Evolutionary conservation across 768 basidiomycete species (phyloP), one percentile per base, ranked within the genome.

Genomic region (Rhodosporidiobolus sp.): DNA sequence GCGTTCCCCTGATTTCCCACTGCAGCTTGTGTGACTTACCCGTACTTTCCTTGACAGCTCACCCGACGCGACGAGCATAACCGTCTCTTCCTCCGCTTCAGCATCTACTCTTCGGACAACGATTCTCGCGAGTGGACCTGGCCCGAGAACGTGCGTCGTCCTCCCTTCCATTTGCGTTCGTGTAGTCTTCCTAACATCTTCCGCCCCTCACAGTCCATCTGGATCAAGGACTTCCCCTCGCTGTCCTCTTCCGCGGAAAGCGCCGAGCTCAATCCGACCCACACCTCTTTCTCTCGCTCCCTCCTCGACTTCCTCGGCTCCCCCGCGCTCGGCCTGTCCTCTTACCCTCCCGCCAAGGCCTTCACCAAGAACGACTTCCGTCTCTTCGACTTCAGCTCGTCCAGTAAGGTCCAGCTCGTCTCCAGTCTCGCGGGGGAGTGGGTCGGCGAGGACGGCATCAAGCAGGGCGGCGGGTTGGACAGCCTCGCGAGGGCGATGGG

Each of bases 81-180:
- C n/a, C 63, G 63, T 12, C 53, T 26, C 43, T 54, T 22, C 30
- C 63, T 64, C n/a, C 63, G 63, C n/a, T 30, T 64, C 53, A 53
- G 38, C 19, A 17, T 64, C 52, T 55, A 26, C 52, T 54, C 35
- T n/a, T 35, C 63, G 1, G 9, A 43, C 9, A n/a, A 16, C 28
- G 28, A 43, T 6, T 35, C 53, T 17, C 9, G 6, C 11, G 24
- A 28, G 17, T 64, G 63, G 63, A 22, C 24, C 20, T 43, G n/a
- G 63, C 19, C 28, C 2, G 63, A 64, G 43, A 64, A 46, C 43
- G 52, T 58, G 10, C 35, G 35, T 58, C n/a, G n/a, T 12, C 35
- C 10, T 26, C 43, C 20, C 17, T 22, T 12, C 19, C 12, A 6
- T 16, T n/a, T 24, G 22, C 34, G n/a, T 17, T 7, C 35, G 12